Evolutionary conservation across 2,329 filamentous ascomycete genomes (phyloP).

Genomic region (Ophiostoma sp.): DNA sequence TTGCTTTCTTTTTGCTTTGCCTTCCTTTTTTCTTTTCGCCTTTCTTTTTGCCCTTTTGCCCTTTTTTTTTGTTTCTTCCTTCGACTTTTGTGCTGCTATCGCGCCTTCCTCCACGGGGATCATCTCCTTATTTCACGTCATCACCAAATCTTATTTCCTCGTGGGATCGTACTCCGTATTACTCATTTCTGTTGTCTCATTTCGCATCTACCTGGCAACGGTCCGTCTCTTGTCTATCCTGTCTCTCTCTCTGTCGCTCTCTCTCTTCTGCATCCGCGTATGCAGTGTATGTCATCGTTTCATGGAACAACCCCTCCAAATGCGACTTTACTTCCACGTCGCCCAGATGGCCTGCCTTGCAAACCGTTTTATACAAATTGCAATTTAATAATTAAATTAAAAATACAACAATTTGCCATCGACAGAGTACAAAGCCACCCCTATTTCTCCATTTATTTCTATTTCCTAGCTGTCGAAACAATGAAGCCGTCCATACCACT

Average conservation of each 20-base stretch:
- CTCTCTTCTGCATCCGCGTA: not conserved
- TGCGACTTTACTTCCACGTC: not conserved
- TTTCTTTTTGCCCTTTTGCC: not conserved
- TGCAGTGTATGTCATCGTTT: conserved; percentile 1
- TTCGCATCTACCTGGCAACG: not conserved
- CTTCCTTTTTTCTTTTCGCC: too few relatives aligned
- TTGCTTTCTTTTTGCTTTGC: too few relatives aligned
- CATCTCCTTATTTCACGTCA: conserved; percentile 9
- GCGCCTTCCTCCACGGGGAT: conserved; percentile 1
- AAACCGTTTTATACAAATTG: not conserved
- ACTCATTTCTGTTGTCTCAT: not conserved
- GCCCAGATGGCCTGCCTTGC: not conserved
- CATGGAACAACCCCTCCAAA: not conserved
- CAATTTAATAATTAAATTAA: not conserved
- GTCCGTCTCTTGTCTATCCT: not conserved
- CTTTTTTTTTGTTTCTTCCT: not conserved
- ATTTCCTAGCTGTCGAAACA: not conserved
- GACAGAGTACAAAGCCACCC: not conserved
- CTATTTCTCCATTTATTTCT: not conserved
- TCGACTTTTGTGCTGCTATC: not conserved
- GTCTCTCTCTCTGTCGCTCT: not conserved
- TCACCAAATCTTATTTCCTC: conserved; percentile 7
- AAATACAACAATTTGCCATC: not conserved
- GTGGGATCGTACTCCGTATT: not conserved
- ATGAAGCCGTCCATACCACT: not conserved